A percentile compares a stretch with the other conserved stretches of the same genome.
phyloP scores from a whole-genome alignment of 1,284 basidiomycete species.

The Ceratobasidium sp. region DNA sequence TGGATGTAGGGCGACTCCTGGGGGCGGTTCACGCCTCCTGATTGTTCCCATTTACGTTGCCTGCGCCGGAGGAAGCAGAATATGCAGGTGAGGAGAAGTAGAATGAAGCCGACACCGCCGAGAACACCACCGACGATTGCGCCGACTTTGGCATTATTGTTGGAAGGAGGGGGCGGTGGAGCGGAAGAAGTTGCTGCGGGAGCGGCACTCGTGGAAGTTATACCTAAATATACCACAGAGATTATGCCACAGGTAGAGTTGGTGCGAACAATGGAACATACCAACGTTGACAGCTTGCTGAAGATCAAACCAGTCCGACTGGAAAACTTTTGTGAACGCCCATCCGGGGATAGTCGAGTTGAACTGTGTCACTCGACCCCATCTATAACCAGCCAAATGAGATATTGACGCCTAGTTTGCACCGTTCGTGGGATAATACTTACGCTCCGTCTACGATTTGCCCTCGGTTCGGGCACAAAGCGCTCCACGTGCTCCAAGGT shows the following conservation, averaged over 20 bases:
- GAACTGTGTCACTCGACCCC: conserved; percentile 8
- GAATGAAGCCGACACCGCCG: conserved; percentile 23
- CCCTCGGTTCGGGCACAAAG: conserved; percentile 13
- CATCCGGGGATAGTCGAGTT: conserved; percentile 40
- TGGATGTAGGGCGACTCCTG: conserved; percentile 5
- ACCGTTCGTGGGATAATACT: not conserved
- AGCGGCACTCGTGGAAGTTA: conserved; percentile 26
- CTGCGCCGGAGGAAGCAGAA: conserved; percentile 38
- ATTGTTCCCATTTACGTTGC: conserved; percentile 38
- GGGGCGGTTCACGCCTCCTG: conserved; percentile 26
- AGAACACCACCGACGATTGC: conserved; percentile 29
- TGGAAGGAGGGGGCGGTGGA: not conserved
- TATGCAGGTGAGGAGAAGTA: conserved; percentile 14
- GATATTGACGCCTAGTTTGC: not conserved
- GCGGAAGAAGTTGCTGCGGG: conserved; percentile 13
- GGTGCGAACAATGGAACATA: not conserved
- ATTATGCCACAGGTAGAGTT: not conserved
- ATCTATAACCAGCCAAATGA: conserved; percentile 1
- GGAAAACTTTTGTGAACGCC: conserved; percentile 33
- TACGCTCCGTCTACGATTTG: conserved; percentile 35
- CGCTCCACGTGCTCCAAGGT: conserved; percentile 37
- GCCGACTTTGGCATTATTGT: conserved; percentile 4
- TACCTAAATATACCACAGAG: not conserved
- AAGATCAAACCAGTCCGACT: conserved; percentile 34
- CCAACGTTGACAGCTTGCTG: conserved; percentile 40